Evolutionary conservation across 257 asterid genomes (phyloP).

Genomic region (Gentiana macrophylla): DNA sequence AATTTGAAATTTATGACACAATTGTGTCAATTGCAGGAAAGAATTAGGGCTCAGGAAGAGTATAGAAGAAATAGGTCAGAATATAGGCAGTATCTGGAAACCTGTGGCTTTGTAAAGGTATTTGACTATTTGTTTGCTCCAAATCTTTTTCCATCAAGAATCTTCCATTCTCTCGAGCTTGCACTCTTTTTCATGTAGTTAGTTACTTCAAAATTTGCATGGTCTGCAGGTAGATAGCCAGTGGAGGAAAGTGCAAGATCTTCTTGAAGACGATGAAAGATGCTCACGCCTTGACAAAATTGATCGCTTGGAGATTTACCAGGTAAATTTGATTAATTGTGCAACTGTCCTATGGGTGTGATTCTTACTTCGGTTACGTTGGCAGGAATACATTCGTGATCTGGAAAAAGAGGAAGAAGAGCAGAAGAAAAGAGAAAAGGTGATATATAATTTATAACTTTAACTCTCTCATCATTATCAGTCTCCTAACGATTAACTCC

Average conservation of each 20-base stretch:
- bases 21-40: conserved; percentile 50
- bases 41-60: conserved; percentile 89
- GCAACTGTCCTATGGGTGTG: neutral
- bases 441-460: conserved; percentile 14
- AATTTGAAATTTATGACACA: neutral
- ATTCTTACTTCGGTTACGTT: conserved; percentile 5
- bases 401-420: conserved; percentile 95
- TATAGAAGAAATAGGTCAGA: conserved; percentile 55
- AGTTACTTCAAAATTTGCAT: neutral
- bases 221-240: conserved; percentile 75
- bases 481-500: neutral
- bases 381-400: conserved; percentile 90
- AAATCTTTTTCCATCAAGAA: neutral
- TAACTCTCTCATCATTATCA: neutral
- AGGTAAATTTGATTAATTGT: conserved; percentile 31
- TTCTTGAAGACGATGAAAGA: conserved; percentile 91
- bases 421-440: conserved; percentile 81
- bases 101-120: conserved; percentile 85
- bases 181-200: conserved; percentile 4
- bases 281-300: conserved; percentile 85
- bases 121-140: conserved; percentile 3
- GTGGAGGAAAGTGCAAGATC: conserved; percentile 98
- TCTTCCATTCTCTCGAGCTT: conserved; percentile 2
- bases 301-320: conserved; percentile 81
- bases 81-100: conserved; percentile 75